Evolutionary conservation across 495 filamentous ascomycete species (phyloP).

Genomic region (Trichoderma orchidacearum): DNA sequence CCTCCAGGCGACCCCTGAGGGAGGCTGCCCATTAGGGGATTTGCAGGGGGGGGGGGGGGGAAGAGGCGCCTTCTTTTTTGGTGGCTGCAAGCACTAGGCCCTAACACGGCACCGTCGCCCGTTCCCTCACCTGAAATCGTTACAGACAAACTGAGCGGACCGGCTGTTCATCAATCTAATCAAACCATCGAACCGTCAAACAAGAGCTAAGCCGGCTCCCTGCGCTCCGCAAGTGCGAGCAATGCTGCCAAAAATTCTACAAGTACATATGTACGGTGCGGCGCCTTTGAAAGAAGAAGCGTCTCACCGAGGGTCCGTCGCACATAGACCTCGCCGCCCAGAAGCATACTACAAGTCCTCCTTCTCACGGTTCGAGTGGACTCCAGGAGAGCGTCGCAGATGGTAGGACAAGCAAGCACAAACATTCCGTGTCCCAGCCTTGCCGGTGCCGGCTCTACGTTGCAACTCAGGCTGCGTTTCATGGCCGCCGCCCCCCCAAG

Average conservation of each 20-base stretch:
- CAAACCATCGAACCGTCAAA: no score
- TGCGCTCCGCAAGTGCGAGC: no score
- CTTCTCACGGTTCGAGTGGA: no score
- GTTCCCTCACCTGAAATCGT: neutral
- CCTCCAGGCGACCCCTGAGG: neutral
- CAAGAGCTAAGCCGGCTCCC: no score
- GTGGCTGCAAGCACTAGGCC: neutral
- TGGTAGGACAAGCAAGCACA: neutral
- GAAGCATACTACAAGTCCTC: no score
- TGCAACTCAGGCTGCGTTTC: neutral
- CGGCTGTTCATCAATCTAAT: neutral
- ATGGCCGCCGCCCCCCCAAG: neutral
- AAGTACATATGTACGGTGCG: no score
- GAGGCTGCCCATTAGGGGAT: neutral
- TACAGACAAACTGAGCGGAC: neutral
- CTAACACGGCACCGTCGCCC: neutral
- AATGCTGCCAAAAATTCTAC: no score
- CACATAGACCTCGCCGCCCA: no score
- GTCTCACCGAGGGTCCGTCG: no score
- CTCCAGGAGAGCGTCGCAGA: neutral
- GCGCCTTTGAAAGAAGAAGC: no score
- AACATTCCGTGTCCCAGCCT: neutral
- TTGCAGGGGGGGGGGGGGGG: neutral
- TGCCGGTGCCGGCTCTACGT: neutral
- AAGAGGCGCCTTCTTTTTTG: no score